Conservation (phyloP, 2,329 filamentous ascomycete genomes). For the Curvularia sp. region DNA sequence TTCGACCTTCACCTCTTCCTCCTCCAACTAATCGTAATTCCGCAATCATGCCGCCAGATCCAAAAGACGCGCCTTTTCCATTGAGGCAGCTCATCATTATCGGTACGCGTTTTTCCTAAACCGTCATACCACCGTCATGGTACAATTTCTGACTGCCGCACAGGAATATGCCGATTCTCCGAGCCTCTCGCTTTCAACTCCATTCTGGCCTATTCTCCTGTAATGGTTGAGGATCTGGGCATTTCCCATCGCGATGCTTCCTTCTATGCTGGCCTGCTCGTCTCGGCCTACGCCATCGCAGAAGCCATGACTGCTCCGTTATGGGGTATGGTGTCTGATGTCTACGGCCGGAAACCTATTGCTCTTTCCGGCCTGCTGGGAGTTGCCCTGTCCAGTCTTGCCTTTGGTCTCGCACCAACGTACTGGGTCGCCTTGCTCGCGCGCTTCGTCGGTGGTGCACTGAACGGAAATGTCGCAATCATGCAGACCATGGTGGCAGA, state of each 20-base stretch:
- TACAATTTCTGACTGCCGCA: slow-evolving; percentile 27
- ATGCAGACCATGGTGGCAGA: slow-evolving; percentile 96
- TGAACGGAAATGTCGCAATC: slow-evolving; percentile 92
- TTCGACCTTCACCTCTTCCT: slow-evolving; percentile 14
- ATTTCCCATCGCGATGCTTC: slow-evolving; percentile 61
- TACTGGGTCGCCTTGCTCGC: slow-evolving; percentile 84
- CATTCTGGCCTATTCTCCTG: slow-evolving; percentile 79
- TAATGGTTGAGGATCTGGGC: slow-evolving; percentile 51
- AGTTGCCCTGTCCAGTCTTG: slow-evolving; percentile 81
- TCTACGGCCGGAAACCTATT: slow-evolving; percentile 53
- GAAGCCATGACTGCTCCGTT: slow-evolving; percentile 83
- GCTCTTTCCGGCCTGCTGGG: slow-evolving; percentile 67
- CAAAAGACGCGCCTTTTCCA: slow-evolving; percentile 53
- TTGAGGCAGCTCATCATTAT: slow-evolving; percentile 57
- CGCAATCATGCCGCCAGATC: slow-evolving; percentile 39
- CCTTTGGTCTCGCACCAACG: slow-evolving; percentile 81
- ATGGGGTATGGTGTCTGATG: slow-evolving; percentile 52
- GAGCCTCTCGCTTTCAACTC: slow-evolving; percentile 93
- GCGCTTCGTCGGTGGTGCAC: slow-evolving; percentile 76
- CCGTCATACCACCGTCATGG: slow-evolving; percentile 29
- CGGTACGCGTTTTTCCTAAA: slow-evolving; percentile 36
- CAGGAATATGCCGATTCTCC: slow-evolving; percentile 89
- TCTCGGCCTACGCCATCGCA: slow-evolving; percentile 86
- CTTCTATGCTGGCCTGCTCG: slow-evolving; percentile 84
- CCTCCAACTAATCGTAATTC: slow-evolving; percentile 29